These are phyloP conservation scores for Polyporus arcularius DNA, from an alignment of 768 basidiomycete species.

Conservation along the genomic window DNA sequence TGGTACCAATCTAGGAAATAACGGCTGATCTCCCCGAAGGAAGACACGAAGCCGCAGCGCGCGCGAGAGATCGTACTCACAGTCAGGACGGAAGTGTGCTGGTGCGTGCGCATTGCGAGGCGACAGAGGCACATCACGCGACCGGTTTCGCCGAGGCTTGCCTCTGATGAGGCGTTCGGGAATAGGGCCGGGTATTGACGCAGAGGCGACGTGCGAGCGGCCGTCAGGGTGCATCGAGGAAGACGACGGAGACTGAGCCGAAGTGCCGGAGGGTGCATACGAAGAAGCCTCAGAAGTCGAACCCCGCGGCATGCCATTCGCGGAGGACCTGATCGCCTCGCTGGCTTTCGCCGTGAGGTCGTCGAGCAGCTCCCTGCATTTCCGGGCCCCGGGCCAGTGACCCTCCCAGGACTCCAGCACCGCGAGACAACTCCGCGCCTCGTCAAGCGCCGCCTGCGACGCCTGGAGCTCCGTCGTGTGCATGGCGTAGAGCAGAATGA, in stretches of 20 bases:
- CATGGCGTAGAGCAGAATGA: slow-evolving; percentile 85
- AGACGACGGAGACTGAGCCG: slow-evolving; percentile 17
- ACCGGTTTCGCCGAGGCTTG: slow-evolving; percentile 32
- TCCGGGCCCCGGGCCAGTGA: slow-evolving; percentile 84
- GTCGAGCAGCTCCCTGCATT: slow-evolving; percentile 79
- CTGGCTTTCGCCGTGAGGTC: slow-evolving; percentile 70
- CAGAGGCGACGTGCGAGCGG: slow-evolving; percentile 12
- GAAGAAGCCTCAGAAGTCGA: slow-evolving; percentile 19
- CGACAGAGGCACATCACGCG: slow-evolving; percentile 33
- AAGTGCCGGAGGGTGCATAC: slow-evolving; percentile 8
- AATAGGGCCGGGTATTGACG: slow-evolving; percentile 23
- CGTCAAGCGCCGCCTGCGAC: slow-evolving; percentile 76
- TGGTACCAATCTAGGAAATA: slow-evolving; percentile 7
- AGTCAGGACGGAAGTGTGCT: slow-evolving; percentile 32
- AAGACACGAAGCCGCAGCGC: slow-evolving; percentile 10
- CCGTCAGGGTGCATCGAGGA: slow-evolving; percentile 20
- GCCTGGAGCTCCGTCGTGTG: slow-evolving; percentile 69
- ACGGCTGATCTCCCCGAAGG: slow-evolving; percentile 21
- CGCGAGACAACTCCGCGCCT: slow-evolving; percentile 69
- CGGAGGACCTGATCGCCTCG: slow-evolving; percentile 55
- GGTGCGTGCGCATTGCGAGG: slow-evolving; percentile 28
- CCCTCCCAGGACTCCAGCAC: slow-evolving; percentile 84
- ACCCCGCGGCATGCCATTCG: slow-evolving; percentile 23
- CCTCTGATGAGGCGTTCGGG: slow-evolving; percentile 28
- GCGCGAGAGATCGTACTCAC: slow-evolving; percentile 25